Percentiles rank a stretch among this genome's conserved stretches.
These are phyloP conservation scores for Homolaphlyctis polyrhiza DNA, from an alignment of 371 early-diverging fungal genomes.

Conservation along the genomic window DNA sequence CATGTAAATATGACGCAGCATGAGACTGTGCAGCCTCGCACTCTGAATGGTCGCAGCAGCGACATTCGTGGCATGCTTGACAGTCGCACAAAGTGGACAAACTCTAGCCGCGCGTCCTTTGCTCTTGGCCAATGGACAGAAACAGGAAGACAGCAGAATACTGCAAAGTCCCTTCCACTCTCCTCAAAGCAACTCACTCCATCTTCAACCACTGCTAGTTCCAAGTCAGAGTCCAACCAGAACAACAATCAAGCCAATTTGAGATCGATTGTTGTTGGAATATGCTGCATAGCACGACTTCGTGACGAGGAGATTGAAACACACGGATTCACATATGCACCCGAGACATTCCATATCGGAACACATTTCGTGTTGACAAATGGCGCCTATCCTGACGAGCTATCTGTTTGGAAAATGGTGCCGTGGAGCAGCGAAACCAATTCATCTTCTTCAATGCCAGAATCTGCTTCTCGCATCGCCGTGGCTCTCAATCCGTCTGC, in stretches of 20 bases:
- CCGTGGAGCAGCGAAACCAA: too few relatives aligned
- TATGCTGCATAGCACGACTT: background rate
- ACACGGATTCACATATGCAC: slow-evolving; percentile 12
- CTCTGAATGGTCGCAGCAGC: background rate
- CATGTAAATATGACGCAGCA: background rate
- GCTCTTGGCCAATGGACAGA: too few relatives aligned
- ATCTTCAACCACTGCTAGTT: background rate
- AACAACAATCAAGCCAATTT: too few relatives aligned
- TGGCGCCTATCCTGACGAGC: slow-evolving; percentile 16
- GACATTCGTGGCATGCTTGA: background rate
- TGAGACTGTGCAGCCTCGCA: too few relatives aligned
- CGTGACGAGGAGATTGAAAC: slow-evolving; percentile 9
- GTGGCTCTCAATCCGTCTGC: too few relatives aligned
- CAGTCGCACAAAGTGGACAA: background rate
- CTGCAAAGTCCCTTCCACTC: too few relatives aligned
- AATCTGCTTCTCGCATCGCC: too few relatives aligned
- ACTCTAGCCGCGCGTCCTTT: too few relatives aligned
- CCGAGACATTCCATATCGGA: slow-evolving; percentile 5
- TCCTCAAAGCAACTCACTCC: too few relatives aligned
- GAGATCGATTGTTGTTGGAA: too few relatives aligned
- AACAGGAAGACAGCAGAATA: too few relatives aligned
- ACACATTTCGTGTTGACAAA: slow-evolving; percentile 11
- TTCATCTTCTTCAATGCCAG: too few relatives aligned
- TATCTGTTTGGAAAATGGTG: slow-evolving; percentile 5
- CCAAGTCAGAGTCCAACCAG: background rate